Conservation (phyloP, 2,329 filamentous ascomycete genomes). For the Fusarium sp. region DNA sequence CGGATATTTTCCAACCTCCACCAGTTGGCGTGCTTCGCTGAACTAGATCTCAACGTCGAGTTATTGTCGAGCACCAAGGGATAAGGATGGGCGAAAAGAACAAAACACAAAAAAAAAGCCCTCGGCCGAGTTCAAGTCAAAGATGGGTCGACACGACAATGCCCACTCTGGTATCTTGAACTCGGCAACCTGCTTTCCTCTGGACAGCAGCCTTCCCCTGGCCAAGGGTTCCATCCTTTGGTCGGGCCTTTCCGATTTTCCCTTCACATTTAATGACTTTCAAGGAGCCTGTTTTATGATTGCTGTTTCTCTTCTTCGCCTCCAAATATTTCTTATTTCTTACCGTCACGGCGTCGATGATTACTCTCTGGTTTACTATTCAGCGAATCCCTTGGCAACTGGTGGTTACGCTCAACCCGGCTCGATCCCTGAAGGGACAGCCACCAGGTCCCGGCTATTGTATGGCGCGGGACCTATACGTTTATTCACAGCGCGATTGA, state of each 20-base stretch:
- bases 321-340: slow-evolving; percentile 26
- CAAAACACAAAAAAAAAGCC: slow-evolving; percentile 26
- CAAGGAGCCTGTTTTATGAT: slow-evolving; percentile 32
- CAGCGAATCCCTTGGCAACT: slow-evolving; percentile 40
- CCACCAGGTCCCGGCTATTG: slow-evolving; percentile 26
- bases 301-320: slow-evolving; percentile 20
- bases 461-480: slow-evolving; percentile 40
- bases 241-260: slow-evolving; percentile 13
- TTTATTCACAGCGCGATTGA: slow-evolving; percentile 46
- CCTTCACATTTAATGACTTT: slow-evolving; percentile 42
- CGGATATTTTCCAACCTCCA: slow-evolving; percentile 29
- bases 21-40: slow-evolving; percentile 20
- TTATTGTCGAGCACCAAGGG: slow-evolving; percentile 22
- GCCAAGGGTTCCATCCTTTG: slow-evolving; percentile 16
- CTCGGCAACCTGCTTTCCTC: slow-evolving; percentile 25
- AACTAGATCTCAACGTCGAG: slow-evolving; percentile 14
- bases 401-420: slow-evolving; percentile 39
- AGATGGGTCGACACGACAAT: slow-evolving; percentile 25
- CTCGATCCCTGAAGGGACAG: slow-evolving; percentile 30
- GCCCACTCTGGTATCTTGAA: slow-evolving; percentile 3
- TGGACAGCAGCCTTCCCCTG: slow-evolving; percentile 1
- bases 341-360: slow-evolving; percentile 37
- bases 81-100: slow-evolving; percentile 35
- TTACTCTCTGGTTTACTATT: slow-evolving; percentile 33
- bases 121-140: slow-evolving; percentile 24